A percentile compares a stretch with the other conserved stretches of the same genome.
Evolutionary conservation across 2,329 filamentous ascomycete species (phyloP).

Genomic region (Gaeumannomyces tritici): DNA sequence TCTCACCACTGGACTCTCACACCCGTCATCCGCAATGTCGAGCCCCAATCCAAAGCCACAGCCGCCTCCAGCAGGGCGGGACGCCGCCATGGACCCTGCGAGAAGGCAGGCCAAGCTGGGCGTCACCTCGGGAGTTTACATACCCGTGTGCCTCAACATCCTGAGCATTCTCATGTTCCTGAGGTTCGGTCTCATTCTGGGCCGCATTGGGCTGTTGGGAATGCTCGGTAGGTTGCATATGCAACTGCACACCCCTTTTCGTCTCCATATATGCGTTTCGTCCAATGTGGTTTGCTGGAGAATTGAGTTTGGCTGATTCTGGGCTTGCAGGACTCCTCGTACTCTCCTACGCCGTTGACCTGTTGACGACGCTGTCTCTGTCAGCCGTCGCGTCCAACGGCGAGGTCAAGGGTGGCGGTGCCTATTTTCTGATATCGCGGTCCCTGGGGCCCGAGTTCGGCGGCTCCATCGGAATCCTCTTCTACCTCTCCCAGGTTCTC

Average conservation of each 20-base stretch:
- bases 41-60: background rate
- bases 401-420: slow-evolving; percentile 77
- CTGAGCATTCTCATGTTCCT: slow-evolving; percentile 89
- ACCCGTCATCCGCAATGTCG: background rate
- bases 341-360: slow-evolving; percentile 68
- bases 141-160: slow-evolving; percentile 83
- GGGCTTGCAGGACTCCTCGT: slow-evolving; percentile 52
- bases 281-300: background rate
- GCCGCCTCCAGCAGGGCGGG: background rate
- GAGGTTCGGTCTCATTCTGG: slow-evolving; percentile 76
- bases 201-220: slow-evolving; percentile 68
- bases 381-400: slow-evolving; percentile 87
- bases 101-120: slow-evolving; percentile 54
- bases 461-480: slow-evolving; percentile 77
- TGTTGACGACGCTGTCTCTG: slow-evolving; percentile 77
- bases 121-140: slow-evolving; percentile 70
- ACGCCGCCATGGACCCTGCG: background rate
- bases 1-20: background rate
- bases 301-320: background rate
- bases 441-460: slow-evolving; percentile 83
- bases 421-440: slow-evolving; percentile 81
- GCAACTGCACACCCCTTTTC: slow-evolving; percentile 5
- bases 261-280: background rate
- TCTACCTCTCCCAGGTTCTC: slow-evolving; percentile 82
- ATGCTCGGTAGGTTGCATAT: slow-evolving; percentile 56